Evolutionary conservation across 306 rosid genomes (phyloP).

Genomic region (Vigna trinervia): DNA sequence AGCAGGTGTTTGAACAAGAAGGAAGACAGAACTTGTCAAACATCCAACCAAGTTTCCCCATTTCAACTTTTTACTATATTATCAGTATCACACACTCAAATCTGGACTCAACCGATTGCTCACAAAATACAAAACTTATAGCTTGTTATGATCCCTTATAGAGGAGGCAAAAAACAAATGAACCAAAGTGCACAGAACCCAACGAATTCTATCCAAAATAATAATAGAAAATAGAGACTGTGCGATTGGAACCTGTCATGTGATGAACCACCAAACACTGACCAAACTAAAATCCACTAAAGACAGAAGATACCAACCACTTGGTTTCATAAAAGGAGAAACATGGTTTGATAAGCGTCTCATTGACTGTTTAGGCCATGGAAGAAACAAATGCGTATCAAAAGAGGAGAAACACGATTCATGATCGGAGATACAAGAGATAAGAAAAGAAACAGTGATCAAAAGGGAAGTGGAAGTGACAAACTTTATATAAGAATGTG

Average conservation of each 20-base stretch:
- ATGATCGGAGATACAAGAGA: slow-evolving; percentile 15
- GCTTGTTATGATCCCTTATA: slow-evolving; percentile 41
- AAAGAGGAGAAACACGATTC: slow-evolving; percentile 42
- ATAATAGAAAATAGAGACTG: slow-evolving; percentile 34
- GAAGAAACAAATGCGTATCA: slow-evolving; percentile 34
- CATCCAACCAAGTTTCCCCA: slow-evolving; percentile 77
- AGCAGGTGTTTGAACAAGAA: slow-evolving; percentile 69
- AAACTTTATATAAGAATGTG: slow-evolving; percentile 55
- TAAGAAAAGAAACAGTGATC: too few relatives aligned
- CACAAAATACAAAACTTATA: slow-evolving; percentile 28
- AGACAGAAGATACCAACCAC: slow-evolving; percentile 27
- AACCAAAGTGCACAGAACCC: slow-evolving; percentile 54
- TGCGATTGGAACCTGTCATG: slow-evolving; percentile 55
- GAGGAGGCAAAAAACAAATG: slow-evolving; percentile 29
- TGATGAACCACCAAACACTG: slow-evolving; percentile 45
- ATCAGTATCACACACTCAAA: slow-evolving; percentile 4
- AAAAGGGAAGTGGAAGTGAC: slow-evolving; percentile 21
- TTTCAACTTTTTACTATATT: slow-evolving; percentile 40
- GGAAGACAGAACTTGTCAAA: slow-evolving; percentile 66
- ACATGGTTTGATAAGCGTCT: slow-evolving; percentile 46
- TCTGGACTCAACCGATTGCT: slow-evolving; percentile 17
- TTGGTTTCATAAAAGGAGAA: slow-evolving; percentile 34
- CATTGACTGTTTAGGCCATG: slow-evolving; percentile 40
- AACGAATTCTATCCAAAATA: slow-evolving; percentile 45
- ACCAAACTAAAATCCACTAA: slow-evolving; percentile 26